These are phyloP conservation scores for Rhytidiadelphus loreus DNA, from an alignment of 225 moss, liverwort and hornwort species.

Conservation along the genomic window DNA sequence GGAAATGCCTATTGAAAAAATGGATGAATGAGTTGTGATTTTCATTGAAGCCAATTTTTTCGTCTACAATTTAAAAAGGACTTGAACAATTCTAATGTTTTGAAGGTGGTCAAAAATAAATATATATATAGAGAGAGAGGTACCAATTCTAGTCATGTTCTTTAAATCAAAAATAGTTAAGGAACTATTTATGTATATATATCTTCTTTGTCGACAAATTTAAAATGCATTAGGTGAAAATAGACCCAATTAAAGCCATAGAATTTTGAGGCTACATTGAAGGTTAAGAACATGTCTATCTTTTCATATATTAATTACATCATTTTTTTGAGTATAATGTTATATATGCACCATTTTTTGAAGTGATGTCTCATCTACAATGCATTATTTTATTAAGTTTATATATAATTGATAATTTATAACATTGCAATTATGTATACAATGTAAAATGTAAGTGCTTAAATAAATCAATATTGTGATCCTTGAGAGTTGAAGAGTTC, in stretches of 20 bases:
- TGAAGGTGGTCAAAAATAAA: not conserved
- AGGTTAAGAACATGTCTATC: not conserved
- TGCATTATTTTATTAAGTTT: no score
- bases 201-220: not conserved
- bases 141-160: not conserved
- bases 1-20: not conserved
- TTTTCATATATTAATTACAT: no score
- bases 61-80: not conserved
- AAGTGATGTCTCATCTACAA: not conserved
- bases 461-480: accelerated
- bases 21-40: conserved; percentile 7
- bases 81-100: not conserved
- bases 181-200: no score
- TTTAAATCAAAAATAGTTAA: not conserved
- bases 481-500: not conserved
- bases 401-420: not conserved
- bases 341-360: not conserved
- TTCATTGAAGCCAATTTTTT: not conserved
- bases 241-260: accelerated
- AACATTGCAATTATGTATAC: not conserved
- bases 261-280: not conserved
- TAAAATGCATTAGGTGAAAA: not conserved
- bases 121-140: no score
- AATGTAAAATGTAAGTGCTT: not conserved
- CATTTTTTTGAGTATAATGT: no score